Evolutionary conservation across 2,329 filamentous ascomycete genomes (phyloP).

Genomic region (Aspergillus carbonarius): DNA sequence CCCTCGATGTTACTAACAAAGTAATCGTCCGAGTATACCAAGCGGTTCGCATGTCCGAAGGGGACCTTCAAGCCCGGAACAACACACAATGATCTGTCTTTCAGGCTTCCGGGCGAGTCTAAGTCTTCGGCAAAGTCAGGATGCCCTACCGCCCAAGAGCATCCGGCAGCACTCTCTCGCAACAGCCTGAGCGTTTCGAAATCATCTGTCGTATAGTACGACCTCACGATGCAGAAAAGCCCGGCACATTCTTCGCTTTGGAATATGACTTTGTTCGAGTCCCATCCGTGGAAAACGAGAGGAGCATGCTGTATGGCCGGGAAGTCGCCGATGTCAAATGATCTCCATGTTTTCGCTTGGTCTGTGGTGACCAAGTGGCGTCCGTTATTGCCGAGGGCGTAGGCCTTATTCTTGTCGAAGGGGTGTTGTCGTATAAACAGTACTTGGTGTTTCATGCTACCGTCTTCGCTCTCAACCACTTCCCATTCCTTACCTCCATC

Average conservation of each 20-base stretch:
- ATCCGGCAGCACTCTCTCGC: conserved; percentile 68
- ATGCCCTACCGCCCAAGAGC: conserved; percentile 82
- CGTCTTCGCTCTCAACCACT: conserved; percentile 61
- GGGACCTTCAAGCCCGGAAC: conserved; percentile 70
- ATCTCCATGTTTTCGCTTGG: conserved; percentile 75
- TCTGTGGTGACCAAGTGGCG: conserved; percentile 83
- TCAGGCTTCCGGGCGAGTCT: conserved; percentile 64
- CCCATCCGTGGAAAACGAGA: conserved; percentile 70
- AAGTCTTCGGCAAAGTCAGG: conserved; percentile 58
- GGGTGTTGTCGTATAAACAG: conserved; percentile 71
- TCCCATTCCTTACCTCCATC: conserved; percentile 81
- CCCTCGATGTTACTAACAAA: conserved; percentile 60
- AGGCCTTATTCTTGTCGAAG: conserved; percentile 74
- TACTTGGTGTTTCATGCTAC: conserved; percentile 49
- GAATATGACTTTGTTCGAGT: conserved; percentile 83
- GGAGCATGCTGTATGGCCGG: conserved; percentile 11
- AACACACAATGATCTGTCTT: conserved; percentile 76
- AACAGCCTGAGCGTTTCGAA: conserved; percentile 70
- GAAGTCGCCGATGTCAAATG: conserved; percentile 62
- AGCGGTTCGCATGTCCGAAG: conserved; percentile 69
- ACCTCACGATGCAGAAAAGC: conserved; percentile 62
- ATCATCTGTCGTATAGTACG: conserved; percentile 78
- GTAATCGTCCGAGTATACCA: conserved; percentile 80
- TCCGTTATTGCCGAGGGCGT: conserved; percentile 68
- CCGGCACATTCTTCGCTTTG: conserved; percentile 69